Conservation (phyloP, 1,139 yeast genomes). For the Lodderomyces margitis region DNA sequence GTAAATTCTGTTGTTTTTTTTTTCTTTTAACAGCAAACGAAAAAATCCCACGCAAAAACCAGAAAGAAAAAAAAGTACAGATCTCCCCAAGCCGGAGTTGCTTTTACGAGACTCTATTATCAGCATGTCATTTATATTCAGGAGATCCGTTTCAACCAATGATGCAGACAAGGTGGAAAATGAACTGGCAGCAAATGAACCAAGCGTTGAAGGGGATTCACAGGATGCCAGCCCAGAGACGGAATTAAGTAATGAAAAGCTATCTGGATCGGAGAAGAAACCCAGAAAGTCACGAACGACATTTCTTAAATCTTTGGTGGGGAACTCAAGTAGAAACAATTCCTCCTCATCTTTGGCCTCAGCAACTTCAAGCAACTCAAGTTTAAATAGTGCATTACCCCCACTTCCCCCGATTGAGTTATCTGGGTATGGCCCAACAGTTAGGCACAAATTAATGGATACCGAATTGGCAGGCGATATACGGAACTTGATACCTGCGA, state of each 20-base stretch:
- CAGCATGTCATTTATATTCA: constrained; percentile 14
- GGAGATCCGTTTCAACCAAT: constrained; percentile 28
- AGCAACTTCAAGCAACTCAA: constrained; percentile 7
- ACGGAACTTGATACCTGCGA: constrained; percentile 67
- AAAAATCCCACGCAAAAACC: too few relatives aligned
- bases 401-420: constrained; percentile 34
- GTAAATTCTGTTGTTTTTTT: neutral
- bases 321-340: constrained; percentile 9
- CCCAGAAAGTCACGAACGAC: constrained; percentile 11
- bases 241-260: constrained; percentile 5
- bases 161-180: constrained; percentile 24
- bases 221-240: neutral
- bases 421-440: constrained; percentile 56
- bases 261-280: constrained; percentile 3
- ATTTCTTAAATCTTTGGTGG: constrained; percentile 12
- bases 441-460: constrained; percentile 57
- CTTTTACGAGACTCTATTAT: neutral
- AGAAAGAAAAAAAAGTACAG: too few relatives aligned
- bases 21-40: neutral
- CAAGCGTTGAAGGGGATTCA: constrained; percentile 4
- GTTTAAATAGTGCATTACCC: constrained; percentile 20
- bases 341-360: constrained; percentile 10
- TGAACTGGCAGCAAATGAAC: neutral
- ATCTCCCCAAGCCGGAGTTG: too few relatives aligned
- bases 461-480: constrained; percentile 69